Base-by-base conservation (phyloP, 345 rosid genomes). In the Eucalyptus polybractea region DNA sequence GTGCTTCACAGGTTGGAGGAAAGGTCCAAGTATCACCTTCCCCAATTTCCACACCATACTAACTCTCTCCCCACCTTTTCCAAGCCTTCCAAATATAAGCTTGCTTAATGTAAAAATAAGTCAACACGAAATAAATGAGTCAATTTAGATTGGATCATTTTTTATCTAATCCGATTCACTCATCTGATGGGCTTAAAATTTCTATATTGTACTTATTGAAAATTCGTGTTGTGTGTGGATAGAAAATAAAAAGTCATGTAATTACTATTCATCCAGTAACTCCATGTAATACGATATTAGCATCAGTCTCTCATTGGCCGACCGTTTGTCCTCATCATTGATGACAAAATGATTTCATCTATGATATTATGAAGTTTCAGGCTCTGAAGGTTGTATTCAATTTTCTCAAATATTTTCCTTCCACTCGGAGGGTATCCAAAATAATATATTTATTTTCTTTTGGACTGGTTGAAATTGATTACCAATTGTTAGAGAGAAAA, bases 361-460 rank as follows among this genome's bases (percentile, higher is more conserved):
- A 21, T 21, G 2, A 53, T 19, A 53, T 53, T 53, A 19, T 53
- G 25, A 1, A 53, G 9, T 21, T 53, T 0, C 9, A 3, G 1
- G 25, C 10, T 53, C 5, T 53, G 0, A 53, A 53, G 10, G 10
- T 53, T 53, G 25, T 53, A 9, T 17, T 53, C 10, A 62, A 62
- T 29, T 62, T n/a, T n/a, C 8, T 29, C 33, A 6, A 62, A 62
- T 62, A n/a, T 62, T 29, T 62, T 62, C 16, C 16, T 62, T 27
- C 16, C 31, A 31, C 10, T 53, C 1, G 58, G 24, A 21, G 58
- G 58, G 25, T 21, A 19, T 21, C 4, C 2, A 53, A 53, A 53
- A 19, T 53, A 21, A 53, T 53, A 53, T 19, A 53, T 19, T 53
- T 53, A 53, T 62, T 62, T 62, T 58, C 27, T 24, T 27, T 12